Evolutionary conservation across 495 filamentous ascomycete species (phyloP).

Genomic region (Rhypophila decipiens): DNA sequence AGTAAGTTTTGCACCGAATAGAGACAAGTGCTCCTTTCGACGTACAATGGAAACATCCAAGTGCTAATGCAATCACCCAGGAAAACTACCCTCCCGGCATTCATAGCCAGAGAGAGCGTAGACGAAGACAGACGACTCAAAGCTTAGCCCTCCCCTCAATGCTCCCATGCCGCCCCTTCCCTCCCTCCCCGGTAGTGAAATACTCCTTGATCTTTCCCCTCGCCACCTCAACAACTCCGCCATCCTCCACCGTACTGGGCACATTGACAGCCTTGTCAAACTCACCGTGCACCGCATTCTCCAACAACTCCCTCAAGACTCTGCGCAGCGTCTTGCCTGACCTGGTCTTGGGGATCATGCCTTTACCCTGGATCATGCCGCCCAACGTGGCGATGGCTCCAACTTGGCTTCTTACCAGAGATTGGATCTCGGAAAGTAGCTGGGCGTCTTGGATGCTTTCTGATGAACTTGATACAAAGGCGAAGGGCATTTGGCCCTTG

Average conservation of each 20-base stretch:
- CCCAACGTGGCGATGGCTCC: constrained; percentile 80
- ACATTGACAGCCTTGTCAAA: constrained; percentile 43
- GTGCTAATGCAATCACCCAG: too few species aligned
- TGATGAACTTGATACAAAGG: constrained; percentile 59
- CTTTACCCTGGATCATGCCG: constrained; percentile 74
- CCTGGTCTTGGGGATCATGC: constrained; percentile 90
- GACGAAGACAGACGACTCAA: too few species aligned
- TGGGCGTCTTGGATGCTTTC: constrained; percentile 38
- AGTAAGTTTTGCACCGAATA: too few species aligned
- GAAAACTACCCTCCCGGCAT: too few species aligned
- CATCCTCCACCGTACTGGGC: constrained; percentile 52
- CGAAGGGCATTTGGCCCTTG: constrained; percentile 88
- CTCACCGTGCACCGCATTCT: constrained; percentile 53
- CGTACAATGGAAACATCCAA: too few species aligned
- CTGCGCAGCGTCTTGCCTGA: constrained; percentile 81
- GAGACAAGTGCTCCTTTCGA: too few species aligned
- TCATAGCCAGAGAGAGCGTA: too few species aligned
- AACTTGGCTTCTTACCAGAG: constrained; percentile 69
- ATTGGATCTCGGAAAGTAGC: constrained; percentile 52
- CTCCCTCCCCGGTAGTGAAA: constrained; percentile 39
- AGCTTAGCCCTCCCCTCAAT: constrained; percentile 52
- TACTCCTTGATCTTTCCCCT: constrained; percentile 42
- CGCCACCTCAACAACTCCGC: constrained; percentile 41
- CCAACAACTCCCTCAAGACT: constrained; percentile 73
- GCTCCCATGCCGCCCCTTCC: constrained; percentile 40